Evolutionary conservation across 83 land plant species (phyloP).

Genomic region (Picea engelmannii): DNA sequence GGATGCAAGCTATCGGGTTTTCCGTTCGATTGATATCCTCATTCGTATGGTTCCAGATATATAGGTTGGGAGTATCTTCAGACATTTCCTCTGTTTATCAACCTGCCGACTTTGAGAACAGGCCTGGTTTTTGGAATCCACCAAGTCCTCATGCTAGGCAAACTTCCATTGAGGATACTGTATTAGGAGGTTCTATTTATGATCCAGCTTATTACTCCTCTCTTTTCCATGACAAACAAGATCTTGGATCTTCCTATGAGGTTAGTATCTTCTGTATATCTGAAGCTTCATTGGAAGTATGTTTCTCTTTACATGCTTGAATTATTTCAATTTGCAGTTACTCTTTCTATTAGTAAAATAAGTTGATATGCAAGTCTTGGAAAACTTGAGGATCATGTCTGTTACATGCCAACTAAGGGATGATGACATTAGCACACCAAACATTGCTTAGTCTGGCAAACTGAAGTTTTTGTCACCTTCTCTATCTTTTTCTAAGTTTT

Average conservation of each 20-base stretch:
- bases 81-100: constrained; percentile 15
- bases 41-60: constrained; percentile 92
- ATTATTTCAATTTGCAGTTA: too few relatives aligned
- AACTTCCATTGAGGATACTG: constrained; percentile 48
- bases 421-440: too few relatives aligned
- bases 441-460: too few relatives aligned
- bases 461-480: too few relatives aligned
- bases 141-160: constrained; percentile 46
- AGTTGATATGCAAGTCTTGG: too few relatives aligned
- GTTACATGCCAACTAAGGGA: too few relatives aligned
- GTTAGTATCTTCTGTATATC: constrained; percentile 25
- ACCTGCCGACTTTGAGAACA: constrained; percentile 46
- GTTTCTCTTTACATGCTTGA: background rate
- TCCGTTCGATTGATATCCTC: constrained; percentile 74
- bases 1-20: constrained; percentile 83
- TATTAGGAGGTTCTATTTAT: constrained; percentile 84
- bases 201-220: constrained; percentile 80
- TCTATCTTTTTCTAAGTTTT: too few relatives aligned
- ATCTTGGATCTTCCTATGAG: constrained; percentile 22
- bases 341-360: too few relatives aligned
- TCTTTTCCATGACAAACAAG: constrained; percentile 57
- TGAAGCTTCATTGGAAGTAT: constrained; percentile 7
- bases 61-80: constrained; percentile 65
- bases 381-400: too few relatives aligned
- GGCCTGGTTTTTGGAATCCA: constrained; percentile 60